phyloP scores from a whole-genome alignment of 202 grass and related monocot genomes.

The Saccharum hybrid region DNA sequence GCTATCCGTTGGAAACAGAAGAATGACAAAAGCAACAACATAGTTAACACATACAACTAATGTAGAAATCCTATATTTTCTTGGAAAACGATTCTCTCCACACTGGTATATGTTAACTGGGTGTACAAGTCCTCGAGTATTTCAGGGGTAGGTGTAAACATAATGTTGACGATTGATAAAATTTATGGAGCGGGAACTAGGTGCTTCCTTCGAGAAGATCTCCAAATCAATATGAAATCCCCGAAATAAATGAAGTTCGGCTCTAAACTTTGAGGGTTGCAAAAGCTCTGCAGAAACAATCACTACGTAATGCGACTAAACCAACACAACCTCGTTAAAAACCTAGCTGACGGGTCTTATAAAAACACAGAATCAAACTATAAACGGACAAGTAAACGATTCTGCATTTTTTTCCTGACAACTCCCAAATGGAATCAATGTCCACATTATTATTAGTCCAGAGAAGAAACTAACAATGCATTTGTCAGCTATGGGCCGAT shows the following conservation, averaged over 20 bases:
- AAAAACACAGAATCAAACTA: background rate
- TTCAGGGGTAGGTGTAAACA: constrained; percentile 13
- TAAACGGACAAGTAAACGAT: background rate
- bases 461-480: background rate
- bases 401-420: constrained; percentile 18
- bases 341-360: background rate
- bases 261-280: background rate
- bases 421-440: constrained; percentile 5
- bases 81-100: background rate
- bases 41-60: background rate
- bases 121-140: constrained; percentile 1
- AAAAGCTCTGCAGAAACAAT: constrained; percentile 13
- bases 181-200: constrained; percentile 2
- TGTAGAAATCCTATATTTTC: background rate
- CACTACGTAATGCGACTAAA: background rate
- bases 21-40: background rate
- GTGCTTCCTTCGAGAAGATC: constrained; percentile 6
- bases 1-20: background rate
- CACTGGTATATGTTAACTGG: background rate
- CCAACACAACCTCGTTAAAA: background rate
- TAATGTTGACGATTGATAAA: background rate
- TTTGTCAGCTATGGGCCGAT: background rate
- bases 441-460: background rate
- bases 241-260: constrained; percentile 19
- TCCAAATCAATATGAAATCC: constrained; percentile 24